Base-by-base conservation (phyloP, 345 rosid genomes). In the Eutrema japonicum region DNA sequence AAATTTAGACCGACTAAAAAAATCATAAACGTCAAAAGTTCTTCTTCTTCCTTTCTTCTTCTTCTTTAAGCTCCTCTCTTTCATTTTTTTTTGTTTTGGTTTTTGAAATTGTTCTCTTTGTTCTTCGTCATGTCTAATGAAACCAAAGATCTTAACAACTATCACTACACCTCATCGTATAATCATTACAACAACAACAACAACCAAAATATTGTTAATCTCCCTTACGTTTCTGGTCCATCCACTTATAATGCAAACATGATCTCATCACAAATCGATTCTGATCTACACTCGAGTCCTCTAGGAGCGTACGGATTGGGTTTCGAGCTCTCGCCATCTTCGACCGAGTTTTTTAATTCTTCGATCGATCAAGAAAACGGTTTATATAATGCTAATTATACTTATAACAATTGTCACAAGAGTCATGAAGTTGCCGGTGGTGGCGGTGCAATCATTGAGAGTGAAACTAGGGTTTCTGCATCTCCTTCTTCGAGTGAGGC, bases 91-190 rank as follows among this genome's bases (percentile, higher is more conserved):
- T 6, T 48, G 18, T 18, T 55, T 36, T 49, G 47, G 46, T 29
- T 47, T 10, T 54, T 40, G 27, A 51, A 46, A 1, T 3, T 55
- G 4, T 4, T 67, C 68, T 53, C 13, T 45, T 68, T 52, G 63
- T 61, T 67, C 40, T 54, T 68, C 50, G 30, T 78, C 82, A 93
- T 93, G 97, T 87, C 97, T 78, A 82, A 84, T 69, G 93, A 90
- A 71, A 80, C 64, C 14, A 85, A 78, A 77, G 86, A 86, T 82
- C 71, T 79, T 5, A 80, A 74, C 79, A 84, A 78, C 85, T 78
- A 74, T 52, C 64, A 58, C 16, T 65, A 71, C 29, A 70, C 62
- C 71, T 33, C 76, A 55, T 70, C 76, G 9, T 69, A 53, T 69
- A 53, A 54, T 54, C 74, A 68, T 69, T 75, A 53, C 70, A 60